phyloP scores from a whole-genome alignment of 164 flowering plant genomes.

The Liquidambar formosana region DNA sequence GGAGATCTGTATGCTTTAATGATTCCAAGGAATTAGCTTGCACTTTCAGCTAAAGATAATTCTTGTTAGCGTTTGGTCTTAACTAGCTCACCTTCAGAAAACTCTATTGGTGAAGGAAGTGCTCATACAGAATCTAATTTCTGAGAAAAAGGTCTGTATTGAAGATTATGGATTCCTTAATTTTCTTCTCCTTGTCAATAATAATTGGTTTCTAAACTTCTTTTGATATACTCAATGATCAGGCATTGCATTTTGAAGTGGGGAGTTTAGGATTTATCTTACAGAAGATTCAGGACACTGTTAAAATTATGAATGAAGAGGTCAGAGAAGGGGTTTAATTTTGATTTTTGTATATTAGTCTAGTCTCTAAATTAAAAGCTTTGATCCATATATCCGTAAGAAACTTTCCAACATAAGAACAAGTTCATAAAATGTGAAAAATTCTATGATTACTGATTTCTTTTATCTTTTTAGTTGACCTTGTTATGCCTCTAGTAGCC shows the following conservation, averaged over 20 bases:
- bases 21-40: background rate
- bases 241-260: conserved; percentile 59
- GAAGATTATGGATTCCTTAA: background rate
- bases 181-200: background rate
- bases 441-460: background rate
- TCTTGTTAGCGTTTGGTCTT: conserved; percentile 22
- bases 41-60: background rate
- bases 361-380: background rate
- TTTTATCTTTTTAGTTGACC: background rate
- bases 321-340: conserved; percentile 25
- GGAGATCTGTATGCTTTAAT: background rate
- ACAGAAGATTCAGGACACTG: conserved; percentile 43
- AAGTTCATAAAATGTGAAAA: background rate
- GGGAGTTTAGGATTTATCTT: conserved; percentile 35
- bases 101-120: conserved; percentile 48
- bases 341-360: background rate
- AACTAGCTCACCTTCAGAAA: conserved; percentile 53
- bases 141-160: conserved; percentile 55
- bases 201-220: conserved; percentile 4
- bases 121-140: conserved; percentile 42
- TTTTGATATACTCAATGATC: conserved; percentile 14
- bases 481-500: conserved; percentile 1
- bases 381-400: background rate
- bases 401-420: background rate
- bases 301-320: conserved; percentile 40